A percentile compares a stretch with the other conserved stretches of the same genome.
Evolutionary conservation across 495 filamentous ascomycete genomes (phyloP).

Genomic region (Delitschia confertaspora): DNA sequence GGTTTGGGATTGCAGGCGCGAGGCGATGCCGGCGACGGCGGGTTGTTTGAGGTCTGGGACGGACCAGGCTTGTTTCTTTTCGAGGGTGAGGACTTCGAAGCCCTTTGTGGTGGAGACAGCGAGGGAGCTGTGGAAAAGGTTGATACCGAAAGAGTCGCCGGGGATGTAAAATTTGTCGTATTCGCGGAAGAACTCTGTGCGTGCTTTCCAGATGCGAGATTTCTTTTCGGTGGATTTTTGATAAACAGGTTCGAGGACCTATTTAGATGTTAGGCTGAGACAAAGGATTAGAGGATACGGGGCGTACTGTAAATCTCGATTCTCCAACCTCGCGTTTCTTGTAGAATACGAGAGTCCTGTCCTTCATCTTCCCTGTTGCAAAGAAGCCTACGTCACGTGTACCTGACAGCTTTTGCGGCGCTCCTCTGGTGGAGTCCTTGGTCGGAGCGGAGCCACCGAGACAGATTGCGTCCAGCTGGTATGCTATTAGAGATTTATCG

Average conservation of each 20-base stretch:
- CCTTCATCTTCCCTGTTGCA: constrained; percentile 91
- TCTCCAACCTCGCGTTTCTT: constrained; percentile 88
- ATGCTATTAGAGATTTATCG: constrained; percentile 85
- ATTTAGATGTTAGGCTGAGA: constrained; percentile 8
- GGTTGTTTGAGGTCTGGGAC: constrained; percentile 76
- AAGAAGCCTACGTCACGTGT: constrained; percentile 91
- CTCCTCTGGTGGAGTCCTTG: constrained; percentile 57
- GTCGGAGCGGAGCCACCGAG: constrained; percentile 53
- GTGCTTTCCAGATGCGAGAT: constrained; percentile 60
- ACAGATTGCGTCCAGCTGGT: constrained; percentile 84
- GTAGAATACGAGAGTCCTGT: constrained; percentile 86
- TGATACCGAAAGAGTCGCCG: constrained; percentile 88
- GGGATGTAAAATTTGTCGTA: constrained; percentile 99
- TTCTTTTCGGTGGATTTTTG: constrained; percentile 77
- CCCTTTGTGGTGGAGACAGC: constrained; percentile 83
- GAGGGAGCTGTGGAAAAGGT: constrained; percentile 88
- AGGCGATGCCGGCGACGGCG: constrained; percentile 68
- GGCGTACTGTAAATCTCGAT: constrained; percentile 72
- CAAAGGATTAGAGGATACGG: background rate
- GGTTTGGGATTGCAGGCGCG: constrained; percentile 66
- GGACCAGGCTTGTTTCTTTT: constrained; percentile 87
- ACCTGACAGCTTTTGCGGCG: constrained; percentile 85
- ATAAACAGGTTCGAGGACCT: constrained; percentile 86
- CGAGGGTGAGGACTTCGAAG: constrained; percentile 92
- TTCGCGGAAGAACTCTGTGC: constrained; percentile 93